Evolutionary conservation across 352 stramenopile genomes (phyloP), one percentile per base, ranked within the genome.

Genomic region (Pythium coloratum): DNA sequence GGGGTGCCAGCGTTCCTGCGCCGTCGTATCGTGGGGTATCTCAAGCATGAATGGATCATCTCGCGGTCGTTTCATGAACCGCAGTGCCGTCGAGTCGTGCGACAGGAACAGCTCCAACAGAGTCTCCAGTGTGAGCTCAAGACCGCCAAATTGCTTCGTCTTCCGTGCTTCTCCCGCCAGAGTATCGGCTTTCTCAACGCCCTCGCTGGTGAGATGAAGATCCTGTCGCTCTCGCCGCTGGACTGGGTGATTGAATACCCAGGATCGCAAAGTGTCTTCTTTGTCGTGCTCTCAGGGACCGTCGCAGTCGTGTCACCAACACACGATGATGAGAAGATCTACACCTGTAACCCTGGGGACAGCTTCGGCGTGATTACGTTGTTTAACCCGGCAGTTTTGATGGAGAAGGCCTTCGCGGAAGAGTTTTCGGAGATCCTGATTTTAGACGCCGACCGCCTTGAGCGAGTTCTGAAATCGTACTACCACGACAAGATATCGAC

Each of bases 241-340:
- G 70, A 77, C 38, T 77, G 70, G 70, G 34, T 77, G 6, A 60
- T 77, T 20, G 66, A 76, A 33, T 70, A 73, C 28, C 70, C 70
- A 4, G 66, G 59, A 9, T 73, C 65, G 1, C 62, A 77, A 18
- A 65, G 59, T 33, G 2, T 65, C 1, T 67, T 77, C 50, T 73
- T 75, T 14, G 66, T 77, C 2, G 64, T 77, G 18, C 12, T 72
- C 2, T 62, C 59, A 0, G 70, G 70, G 0, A 61, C 55, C 8
- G 51, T 74, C 18, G 62, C 66, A 1, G 55, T 76, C 4, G 53
- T 76, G 6, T 69, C 70, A 3, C 49, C 61, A 5, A 49, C 33
- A 8, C 28, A 59, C 1, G 12, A 61, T 1, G 26, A 30, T 3
- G 40, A 67, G 14, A 69, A 64, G 24, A 59, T 76, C 9, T 63